phyloP scores from a whole-genome alignment of 176 grass and related monocot species.

The Oryza nivara region DNA sequence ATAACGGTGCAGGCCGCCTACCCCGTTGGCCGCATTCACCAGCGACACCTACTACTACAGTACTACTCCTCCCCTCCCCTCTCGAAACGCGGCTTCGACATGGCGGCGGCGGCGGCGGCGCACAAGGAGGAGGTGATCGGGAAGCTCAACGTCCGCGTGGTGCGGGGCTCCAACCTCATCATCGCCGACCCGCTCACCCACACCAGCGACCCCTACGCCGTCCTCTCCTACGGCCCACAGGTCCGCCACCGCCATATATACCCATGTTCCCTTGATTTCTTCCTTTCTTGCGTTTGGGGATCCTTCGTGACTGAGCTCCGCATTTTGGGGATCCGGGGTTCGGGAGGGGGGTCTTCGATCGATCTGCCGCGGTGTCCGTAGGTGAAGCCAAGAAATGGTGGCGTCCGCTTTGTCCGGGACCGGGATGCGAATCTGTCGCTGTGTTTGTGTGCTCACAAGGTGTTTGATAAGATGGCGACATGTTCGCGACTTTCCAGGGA shows the following conservation, averaged over 20 bases:
- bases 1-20: conserved; percentile 27
- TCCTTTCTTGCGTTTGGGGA: neutral
- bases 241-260: conserved; percentile 10
- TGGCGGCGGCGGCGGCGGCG: conserved; percentile 24
- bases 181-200: conserved; percentile 63
- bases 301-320: neutral
- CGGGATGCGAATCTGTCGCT: neutral
- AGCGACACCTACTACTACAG: neutral
- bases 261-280: neutral
- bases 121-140: conserved; percentile 50
- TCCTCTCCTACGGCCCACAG: conserved; percentile 62
- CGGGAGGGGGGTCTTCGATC: neutral
- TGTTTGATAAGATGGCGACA: neutral
- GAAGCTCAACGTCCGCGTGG: conserved; percentile 54
- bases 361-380: neutral
- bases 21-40: conserved; percentile 38
- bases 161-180: conserved; percentile 58
- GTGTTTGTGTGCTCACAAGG: neutral
- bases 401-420: neutral
- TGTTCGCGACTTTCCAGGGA: neutral
- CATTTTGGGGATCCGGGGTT: neutral
- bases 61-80: neutral
- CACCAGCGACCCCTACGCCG: conserved; percentile 91
- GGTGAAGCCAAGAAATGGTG: neutral
- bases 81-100: neutral